Percentiles rank a stretch among this genome's conserved stretches.
Evolutionary conservation across 1,284 basidiomycete genomes (phyloP).

Genomic region (Papiliotrema laurentii): DNA sequence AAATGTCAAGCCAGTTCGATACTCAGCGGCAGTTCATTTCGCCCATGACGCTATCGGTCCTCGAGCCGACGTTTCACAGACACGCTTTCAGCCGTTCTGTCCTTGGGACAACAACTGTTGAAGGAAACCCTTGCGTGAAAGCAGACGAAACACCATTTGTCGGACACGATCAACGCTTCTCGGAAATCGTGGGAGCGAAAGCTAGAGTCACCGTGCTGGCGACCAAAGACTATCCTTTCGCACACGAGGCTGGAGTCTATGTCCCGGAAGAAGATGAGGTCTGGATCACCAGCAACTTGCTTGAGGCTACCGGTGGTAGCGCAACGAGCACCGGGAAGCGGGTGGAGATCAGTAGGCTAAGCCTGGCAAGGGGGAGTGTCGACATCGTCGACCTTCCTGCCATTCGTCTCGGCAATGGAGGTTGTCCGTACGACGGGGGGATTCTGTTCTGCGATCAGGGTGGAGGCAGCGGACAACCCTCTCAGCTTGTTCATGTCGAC

Average conservation of each 20-base stretch:
- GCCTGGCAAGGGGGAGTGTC: constrained; percentile 4
- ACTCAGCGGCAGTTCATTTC: too few relatives aligned
- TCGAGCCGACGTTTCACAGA: neutral
- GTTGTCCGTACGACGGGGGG: constrained; percentile 14
- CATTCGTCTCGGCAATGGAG: constrained; percentile 22
- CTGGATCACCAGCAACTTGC: constrained; percentile 26
- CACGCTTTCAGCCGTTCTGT: neutral
- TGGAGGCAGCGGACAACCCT: constrained; percentile 7
- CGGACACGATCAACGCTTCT: constrained; percentile 13
- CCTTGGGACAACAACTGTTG: neutral
- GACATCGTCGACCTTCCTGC: neutral
- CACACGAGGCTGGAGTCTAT: constrained; percentile 34
- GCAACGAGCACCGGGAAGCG: neutral
- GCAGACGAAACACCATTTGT: constrained; percentile 13
- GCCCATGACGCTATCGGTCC: too few relatives aligned
- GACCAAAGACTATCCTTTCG: constrained; percentile 9
- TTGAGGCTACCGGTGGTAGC: neutral
- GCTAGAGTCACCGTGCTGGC: constrained; percentile 14
- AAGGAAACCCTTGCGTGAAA: neutral
- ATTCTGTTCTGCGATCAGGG: constrained; percentile 35
- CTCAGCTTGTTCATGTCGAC: constrained; percentile 20
- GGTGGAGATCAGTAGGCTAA: constrained; percentile 10
- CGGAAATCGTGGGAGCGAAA: constrained; percentile 6
- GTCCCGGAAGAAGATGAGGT: constrained; percentile 16
- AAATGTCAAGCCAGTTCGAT: too few relatives aligned